Conservation (phyloP, 441 rosid genomes). For the Mallotus repandus region DNA sequence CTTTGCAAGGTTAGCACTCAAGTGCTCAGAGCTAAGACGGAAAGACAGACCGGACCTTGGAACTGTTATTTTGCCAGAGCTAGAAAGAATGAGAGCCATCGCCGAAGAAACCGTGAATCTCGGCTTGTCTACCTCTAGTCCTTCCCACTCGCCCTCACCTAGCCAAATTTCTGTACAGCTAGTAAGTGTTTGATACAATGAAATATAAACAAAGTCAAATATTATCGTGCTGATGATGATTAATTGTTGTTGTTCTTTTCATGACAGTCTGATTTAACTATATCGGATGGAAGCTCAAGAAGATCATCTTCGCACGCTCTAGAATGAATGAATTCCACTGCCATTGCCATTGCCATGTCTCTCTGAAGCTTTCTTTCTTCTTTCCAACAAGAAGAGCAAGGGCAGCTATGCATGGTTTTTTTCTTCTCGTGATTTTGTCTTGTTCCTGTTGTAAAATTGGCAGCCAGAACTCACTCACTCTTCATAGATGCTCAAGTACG, state of each 20-base stretch:
- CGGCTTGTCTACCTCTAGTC: conserved; percentile 28
- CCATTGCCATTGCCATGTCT: no score
- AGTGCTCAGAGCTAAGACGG: conserved; percentile 80
- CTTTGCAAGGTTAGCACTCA: conserved; percentile 68
- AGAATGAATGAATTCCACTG: background rate
- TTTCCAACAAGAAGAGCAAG: no score
- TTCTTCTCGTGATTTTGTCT: background rate
- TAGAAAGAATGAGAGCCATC: conserved; percentile 59
- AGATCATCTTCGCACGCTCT: background rate
- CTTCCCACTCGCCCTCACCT: conserved; percentile 28
- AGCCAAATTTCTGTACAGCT: conserved; percentile 45
- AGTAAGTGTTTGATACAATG: conserved; percentile 14
- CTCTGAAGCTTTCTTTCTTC: background rate
- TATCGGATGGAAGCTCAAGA: conserved; percentile 8
- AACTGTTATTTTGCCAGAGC: conserved; percentile 67
- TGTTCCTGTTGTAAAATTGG: background rate
- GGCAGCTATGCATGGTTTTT: background rate
- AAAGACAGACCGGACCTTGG: conserved; percentile 91
- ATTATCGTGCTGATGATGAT: background rate
- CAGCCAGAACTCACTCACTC: background rate
- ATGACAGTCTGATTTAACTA: background rate
- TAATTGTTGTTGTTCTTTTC: background rate
- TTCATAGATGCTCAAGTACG: no score
- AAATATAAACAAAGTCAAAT: no score
- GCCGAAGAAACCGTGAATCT: conserved; percentile 53